Percentiles rank a stretch among this genome's conserved stretches.
These are phyloP conservation scores for Dalbergia oliveri DNA, from an alignment of 306 rosid genomes.

Conservation along the genomic window DNA sequence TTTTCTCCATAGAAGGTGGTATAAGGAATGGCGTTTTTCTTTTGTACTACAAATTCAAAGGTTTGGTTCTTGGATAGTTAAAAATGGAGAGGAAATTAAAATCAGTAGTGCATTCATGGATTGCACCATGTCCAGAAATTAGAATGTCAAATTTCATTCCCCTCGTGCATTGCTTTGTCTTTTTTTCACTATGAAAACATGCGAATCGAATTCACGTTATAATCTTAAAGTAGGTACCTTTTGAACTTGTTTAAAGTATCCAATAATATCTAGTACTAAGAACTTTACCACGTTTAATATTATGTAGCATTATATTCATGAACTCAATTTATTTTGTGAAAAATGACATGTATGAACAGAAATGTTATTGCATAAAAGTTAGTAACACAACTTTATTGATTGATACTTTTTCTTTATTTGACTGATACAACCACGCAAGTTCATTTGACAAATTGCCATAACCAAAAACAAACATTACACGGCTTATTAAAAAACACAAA, in stretches of 20 bases:
- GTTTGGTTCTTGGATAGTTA: neutral
- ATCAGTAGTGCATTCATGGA: neutral
- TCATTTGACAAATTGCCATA: neutral
- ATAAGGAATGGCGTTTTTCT: neutral
- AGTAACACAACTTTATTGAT: neutral
- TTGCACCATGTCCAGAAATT: neutral
- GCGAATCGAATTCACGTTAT: constrained; percentile 15
- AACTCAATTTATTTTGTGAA: neutral
- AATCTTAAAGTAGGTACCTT: constrained; percentile 19
- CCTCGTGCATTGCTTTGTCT: neutral
- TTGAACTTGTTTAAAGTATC: constrained; percentile 24
- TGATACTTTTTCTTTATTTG: constrained; percentile 1
- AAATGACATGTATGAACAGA: neutral
- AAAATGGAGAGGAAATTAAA: too few species aligned
- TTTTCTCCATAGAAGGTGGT: neutral
- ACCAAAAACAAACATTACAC: neutral
- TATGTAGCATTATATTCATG: neutral
- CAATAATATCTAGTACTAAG: neutral
- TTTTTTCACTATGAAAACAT: neutral
- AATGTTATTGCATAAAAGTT: neutral
- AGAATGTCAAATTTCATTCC: constrained; percentile 36
- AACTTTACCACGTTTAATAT: constrained; percentile 1
- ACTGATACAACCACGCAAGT: neutral
- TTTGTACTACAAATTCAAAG: neutral
- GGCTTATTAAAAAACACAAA: too few species aligned